Base-by-base conservation (phyloP, 805 yeast genomes). In the Kluyveromyces lactis region DNA sequence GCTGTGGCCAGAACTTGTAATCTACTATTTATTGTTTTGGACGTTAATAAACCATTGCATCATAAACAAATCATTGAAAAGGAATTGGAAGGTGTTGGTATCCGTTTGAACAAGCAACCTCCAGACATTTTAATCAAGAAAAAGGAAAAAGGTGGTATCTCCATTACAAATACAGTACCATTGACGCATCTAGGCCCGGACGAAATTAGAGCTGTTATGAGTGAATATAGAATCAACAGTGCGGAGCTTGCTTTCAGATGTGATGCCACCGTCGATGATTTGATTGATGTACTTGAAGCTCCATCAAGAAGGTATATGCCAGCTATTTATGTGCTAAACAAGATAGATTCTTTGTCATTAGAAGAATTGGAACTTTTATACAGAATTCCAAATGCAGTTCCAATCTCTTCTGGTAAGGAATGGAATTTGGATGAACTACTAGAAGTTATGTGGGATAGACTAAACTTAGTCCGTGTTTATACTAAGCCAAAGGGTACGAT, bases 1-100 rank as follows among this genome's bases (percentile, higher is more conserved):
- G 98, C 98, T 2, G 98, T 92, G 43, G 97, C 97, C n/a, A 77
- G 98, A 64, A 86, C 97, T 2, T 94, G 96, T 60, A 89, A 92
- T 60, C 69, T 92, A 54, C 75, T 92, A 37, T 92, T 92, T 62
- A 85, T 92, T 58, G 95, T 92, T 3, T 69, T 92, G 55, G 99
- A 92, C 62, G 98, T 92, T 41, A 86, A 87, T 66, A 92, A 92
- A 59, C 98, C 98, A 3, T 71, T 92, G 52, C 89, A 83, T 46
- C 97, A 92, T 64, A 92, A 92, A 58, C 83, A 80, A 59, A 82
- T 92, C 56, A 87, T 92, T 45, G 99, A 92, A 65, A 78, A 81
- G 52, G 99, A 92, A 64, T 65, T 92, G 60, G 97, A 92, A 67
- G 98, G 98, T 26, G 90, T 92, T 56, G 99, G 99, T 39, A 90